These are phyloP conservation scores for Piper longum DNA, from an alignment of 164 flowering plant genomes.

Conservation along the genomic window DNA sequence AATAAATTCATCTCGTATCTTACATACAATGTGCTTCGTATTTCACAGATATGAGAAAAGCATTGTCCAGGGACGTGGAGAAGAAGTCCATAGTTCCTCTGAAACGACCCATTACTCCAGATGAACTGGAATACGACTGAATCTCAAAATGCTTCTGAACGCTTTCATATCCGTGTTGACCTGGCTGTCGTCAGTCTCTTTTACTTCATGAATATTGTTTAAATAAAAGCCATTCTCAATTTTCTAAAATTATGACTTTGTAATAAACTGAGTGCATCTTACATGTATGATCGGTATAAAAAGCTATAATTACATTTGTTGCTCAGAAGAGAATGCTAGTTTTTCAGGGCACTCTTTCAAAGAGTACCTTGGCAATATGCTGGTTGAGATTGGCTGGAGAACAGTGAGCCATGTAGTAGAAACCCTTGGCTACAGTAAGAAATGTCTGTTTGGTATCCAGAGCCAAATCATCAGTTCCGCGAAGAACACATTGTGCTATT, in stretches of 20 bases:
- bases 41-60: slow-evolving; percentile 86
- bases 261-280: too few species aligned
- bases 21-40: slow-evolving; percentile 5
- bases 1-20: slow-evolving; percentile 3
- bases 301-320: too few species aligned
- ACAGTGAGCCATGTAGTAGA: slow-evolving; percentile 49
- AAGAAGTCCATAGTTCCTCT: slow-evolving; percentile 59
- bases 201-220: too few species aligned
- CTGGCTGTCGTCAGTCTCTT: too few species aligned
- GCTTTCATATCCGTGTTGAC: too few species aligned
- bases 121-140: slow-evolving; percentile 89
- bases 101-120: slow-evolving; percentile 82
- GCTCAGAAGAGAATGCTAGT: neutral
- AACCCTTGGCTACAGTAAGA: slow-evolving; percentile 44
- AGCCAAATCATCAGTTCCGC: slow-evolving; percentile 23
- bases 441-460: slow-evolving; percentile 33
- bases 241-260: too few species aligned
- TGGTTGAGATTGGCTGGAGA: slow-evolving; percentile 21
- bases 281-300: too few species aligned
- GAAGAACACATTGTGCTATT: slow-evolving; percentile 37
- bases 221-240: too few species aligned
- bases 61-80: slow-evolving; percentile 77
- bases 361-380: slow-evolving; percentile 64
- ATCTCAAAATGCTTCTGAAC: neutral
- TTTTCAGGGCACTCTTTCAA: slow-evolving; percentile 34